phyloP scores from a whole-genome alignment of 345 rosid genomes.

The Hypericum perforatum region DNA sequence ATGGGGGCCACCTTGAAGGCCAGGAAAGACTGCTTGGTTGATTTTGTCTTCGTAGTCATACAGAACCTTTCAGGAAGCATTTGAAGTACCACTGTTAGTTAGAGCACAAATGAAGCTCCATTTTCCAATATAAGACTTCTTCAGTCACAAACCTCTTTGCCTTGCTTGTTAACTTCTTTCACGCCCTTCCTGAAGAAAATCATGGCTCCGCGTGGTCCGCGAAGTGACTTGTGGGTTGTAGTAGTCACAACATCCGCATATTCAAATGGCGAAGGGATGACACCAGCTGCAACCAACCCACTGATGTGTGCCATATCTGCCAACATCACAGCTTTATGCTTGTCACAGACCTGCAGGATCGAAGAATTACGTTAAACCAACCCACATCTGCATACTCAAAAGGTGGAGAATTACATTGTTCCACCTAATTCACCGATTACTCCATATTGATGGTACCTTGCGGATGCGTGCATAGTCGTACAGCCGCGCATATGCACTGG shows the following conservation, averaged over 20 bases:
- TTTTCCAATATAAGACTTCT: background rate
- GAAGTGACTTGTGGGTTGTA: constrained; percentile 97
- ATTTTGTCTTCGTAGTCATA: constrained; percentile 95
- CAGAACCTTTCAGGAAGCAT: constrained; percentile 40
- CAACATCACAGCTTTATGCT: constrained; percentile 81
- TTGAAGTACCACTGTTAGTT: constrained; percentile 6
- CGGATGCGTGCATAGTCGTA: constrained; percentile 90
- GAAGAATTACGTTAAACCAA: background rate
- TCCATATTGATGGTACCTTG: constrained; percentile 36
- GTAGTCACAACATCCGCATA: constrained; percentile 97
- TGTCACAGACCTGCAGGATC: constrained; percentile 73
- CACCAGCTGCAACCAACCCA: constrained; percentile 92
- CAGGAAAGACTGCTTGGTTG: constrained; percentile 96
- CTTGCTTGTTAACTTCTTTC: constrained; percentile 89
- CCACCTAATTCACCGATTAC: too few relatives aligned
- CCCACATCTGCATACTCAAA: too few relatives aligned
- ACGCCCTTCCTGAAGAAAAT: constrained; percentile 93
- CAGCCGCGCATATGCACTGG: constrained; percentile 91
- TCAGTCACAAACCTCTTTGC: constrained; percentile 56
- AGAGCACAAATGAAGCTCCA: too few relatives aligned
- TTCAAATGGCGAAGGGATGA: constrained; percentile 96
- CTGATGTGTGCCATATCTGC: constrained; percentile 99
- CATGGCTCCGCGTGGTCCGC: constrained; percentile 99
- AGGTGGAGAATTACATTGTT: too few relatives aligned
- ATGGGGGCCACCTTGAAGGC: constrained; percentile 99